A percentile compares a stretch with the other conserved stretches of the same genome.
phyloP scores from a whole-genome alignment of 352 stramenopile species.

The Achlya hypogyna region DNA sequence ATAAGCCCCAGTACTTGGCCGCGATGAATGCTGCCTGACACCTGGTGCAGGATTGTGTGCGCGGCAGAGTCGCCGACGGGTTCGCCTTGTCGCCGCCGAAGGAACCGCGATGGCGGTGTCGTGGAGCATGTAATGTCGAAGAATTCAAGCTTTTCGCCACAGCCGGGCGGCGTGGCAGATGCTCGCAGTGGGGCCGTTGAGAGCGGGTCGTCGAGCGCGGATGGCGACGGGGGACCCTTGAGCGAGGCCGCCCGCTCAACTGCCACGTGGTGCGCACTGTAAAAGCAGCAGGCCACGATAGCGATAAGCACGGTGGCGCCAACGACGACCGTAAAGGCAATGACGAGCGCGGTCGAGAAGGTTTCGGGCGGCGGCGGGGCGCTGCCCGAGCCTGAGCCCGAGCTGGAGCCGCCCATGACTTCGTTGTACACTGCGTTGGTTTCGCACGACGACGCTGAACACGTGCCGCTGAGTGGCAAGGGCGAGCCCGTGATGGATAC shows the following conservation, averaged over 20 bases:
- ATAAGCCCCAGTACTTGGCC: slow-evolving; percentile 62
- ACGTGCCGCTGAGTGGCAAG: slow-evolving; percentile 54
- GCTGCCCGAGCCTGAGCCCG: slow-evolving; percentile 22
- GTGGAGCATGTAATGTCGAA: slow-evolving; percentile 43
- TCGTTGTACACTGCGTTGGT: slow-evolving; percentile 8
- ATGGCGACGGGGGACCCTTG: neutral
- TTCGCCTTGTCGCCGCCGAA: neutral
- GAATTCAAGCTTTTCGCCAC: slow-evolving; percentile 45
- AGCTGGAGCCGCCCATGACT: slow-evolving; percentile 16
- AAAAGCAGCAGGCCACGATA: slow-evolving; percentile 29
- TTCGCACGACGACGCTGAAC: slow-evolving; percentile 56
- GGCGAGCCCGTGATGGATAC: slow-evolving; percentile 66
- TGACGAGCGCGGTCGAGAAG: slow-evolving; percentile 26
- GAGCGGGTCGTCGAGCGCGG: slow-evolving; percentile 1
- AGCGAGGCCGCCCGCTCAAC: slow-evolving; percentile 23
- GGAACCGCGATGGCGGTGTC: neutral
- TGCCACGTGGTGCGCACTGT: neutral
- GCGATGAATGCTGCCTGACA: slow-evolving; percentile 41
- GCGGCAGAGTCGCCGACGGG: slow-evolving; percentile 5
- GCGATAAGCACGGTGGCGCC: slow-evolving; percentile 24
- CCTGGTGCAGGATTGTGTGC: slow-evolving; percentile 46
- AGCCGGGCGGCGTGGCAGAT: slow-evolving; percentile 22
- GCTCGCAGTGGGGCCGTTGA: slow-evolving; percentile 25
- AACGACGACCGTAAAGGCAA: slow-evolving; percentile 32
- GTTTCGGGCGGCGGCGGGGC: neutral